These are phyloP conservation scores for Trichosanthes cucumerina DNA, from an alignment of 306 rosid species.

Conservation along the genomic window DNA sequence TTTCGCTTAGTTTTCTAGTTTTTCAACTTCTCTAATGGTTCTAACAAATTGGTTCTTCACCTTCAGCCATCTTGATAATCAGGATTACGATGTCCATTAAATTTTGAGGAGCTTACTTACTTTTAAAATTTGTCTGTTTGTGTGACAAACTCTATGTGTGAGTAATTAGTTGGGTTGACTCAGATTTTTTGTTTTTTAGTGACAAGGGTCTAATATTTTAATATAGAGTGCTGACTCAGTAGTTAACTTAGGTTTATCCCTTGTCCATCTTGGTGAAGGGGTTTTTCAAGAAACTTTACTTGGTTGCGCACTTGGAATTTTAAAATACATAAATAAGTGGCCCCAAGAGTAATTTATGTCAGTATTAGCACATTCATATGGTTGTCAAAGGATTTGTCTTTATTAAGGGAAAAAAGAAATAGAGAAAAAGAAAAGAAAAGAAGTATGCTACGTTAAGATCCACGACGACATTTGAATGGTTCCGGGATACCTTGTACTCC, in stretches of 20 bases:
- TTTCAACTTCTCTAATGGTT: background rate
- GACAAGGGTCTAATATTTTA: conserved; percentile 2
- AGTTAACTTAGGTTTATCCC: background rate
- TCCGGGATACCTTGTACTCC: background rate
- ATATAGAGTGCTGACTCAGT: conserved; percentile 1
- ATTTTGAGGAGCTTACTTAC: background rate
- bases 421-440: background rate
- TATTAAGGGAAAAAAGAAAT: background rate
- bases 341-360: background rate
- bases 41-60: conserved; percentile 4
- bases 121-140: background rate
- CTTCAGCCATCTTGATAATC: conserved; percentile 5
- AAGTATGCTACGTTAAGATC: background rate
- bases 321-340: background rate
- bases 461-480: background rate
- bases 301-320: background rate
- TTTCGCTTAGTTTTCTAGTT: background rate
- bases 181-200: background rate
- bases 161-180: background rate
- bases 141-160: background rate
- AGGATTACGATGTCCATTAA: background rate
- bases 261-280: conserved; percentile 6
- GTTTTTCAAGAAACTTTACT: background rate
- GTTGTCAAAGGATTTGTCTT: background rate
- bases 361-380: background rate